Percentiles rank a stretch among this genome's conserved stretches.
phyloP scores from a whole-genome alignment of 148 eudicot genomes.

The Cornus controversa region DNA sequence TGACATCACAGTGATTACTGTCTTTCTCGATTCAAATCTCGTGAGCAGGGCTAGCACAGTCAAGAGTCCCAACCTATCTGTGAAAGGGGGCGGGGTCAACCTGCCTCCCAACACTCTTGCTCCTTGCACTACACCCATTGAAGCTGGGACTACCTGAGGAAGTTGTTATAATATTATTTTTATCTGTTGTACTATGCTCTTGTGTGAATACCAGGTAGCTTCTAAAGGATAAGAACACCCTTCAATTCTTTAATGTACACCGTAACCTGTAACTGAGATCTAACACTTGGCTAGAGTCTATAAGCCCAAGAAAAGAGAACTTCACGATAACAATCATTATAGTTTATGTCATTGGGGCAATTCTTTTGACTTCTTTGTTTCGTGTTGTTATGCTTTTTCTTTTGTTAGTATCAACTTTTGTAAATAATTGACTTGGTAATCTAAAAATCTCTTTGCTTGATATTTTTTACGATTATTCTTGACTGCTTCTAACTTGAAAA shows the following conservation, averaged over 20 bases:
- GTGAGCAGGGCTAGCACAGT: conserved; percentile 65
- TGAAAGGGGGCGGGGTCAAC: conserved; percentile 51
- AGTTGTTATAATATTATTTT: conserved; percentile 3
- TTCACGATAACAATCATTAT: conserved; percentile 10
- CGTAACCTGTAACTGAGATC: conserved; percentile 20
- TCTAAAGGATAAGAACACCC: conserved; percentile 15
- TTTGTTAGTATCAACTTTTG: not conserved
- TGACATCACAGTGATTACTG: conserved; percentile 74
- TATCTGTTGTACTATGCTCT: conserved; percentile 19
- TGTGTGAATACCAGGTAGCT: conserved; percentile 33
- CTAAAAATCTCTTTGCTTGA: not conserved
- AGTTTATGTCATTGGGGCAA: not conserved
- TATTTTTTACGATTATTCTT: not conserved
- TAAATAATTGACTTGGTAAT: not conserved
- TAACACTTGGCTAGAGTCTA: conserved; percentile 10
- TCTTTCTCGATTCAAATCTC: conserved; percentile 73
- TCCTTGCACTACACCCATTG: no score
- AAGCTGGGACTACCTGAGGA: conserved; percentile 4
- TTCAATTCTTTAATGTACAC: conserved; percentile 25
- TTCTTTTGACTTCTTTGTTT: not conserved
- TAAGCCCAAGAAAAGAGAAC: conserved; percentile 20
- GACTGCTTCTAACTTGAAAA: not conserved
- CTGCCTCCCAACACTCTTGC: conserved; percentile 53
- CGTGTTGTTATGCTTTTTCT: not conserved
- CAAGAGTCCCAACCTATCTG: conserved; percentile 49